Base-by-base conservation (phyloP, 345 rosid species). In the rapeseed (Brassica napus) region DNA sequence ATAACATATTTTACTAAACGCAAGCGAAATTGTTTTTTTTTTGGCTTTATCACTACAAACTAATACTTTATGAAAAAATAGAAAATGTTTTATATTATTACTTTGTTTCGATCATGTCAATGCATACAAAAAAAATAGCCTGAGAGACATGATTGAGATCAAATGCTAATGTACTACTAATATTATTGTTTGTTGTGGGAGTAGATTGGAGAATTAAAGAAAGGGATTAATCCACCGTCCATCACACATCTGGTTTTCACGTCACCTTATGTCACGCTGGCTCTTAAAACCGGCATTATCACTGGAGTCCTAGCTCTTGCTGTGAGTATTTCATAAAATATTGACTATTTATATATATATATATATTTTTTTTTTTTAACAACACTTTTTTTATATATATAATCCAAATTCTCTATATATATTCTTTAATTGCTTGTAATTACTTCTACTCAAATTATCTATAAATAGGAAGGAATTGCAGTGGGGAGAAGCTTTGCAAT, bases 401-500 rank as follows among this genome's bases (percentile, higher is more conserved):
- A 28, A 12, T 5, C 18, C 14, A 30, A 12, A 30, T 28, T 30
- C 4, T 9, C 15, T 61, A 62, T 61, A 26, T 60, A 21, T 58
- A 10, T 21, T 59, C 8, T n/a, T 39, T 11, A 47, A 44, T 3
- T 58, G 52, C 1, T 39, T 57, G 6, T 7, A 11, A 59, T 26
- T 26, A 61, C 7, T 28, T 2, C 10, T 12, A 10, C 6, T 14
- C 14, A 62, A 60, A 62, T 12, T 28, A 61, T 26, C 12, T 61
- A 28, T 61, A 30, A 30, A 2, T 90, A 92, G 98, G 98, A 94
- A 86, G 97, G 98, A 24, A 92, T 94, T 77, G 98, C 98, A 3
- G 97, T 94, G 2, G 98, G 98, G 11, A 87, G 97, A 83, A 94
- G 97, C 71, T 94, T 94, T 68, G 89, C 98, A 14, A 85, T 92